phyloP scores from a whole-genome alignment of 371 early-diverging fungal genomes.

The Circinella umbellata region DNA sequence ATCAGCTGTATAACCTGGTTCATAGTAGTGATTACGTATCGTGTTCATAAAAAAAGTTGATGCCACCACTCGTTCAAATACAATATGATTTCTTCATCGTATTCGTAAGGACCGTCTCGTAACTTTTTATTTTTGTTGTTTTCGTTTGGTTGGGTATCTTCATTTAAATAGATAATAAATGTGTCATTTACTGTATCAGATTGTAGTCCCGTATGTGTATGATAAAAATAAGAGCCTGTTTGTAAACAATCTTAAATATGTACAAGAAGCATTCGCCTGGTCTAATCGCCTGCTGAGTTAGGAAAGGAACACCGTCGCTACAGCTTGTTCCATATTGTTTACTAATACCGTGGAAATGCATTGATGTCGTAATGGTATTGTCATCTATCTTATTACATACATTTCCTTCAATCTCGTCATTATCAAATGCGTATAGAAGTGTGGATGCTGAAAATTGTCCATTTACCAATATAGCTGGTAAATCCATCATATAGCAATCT shows the following conservation, averaged over 20 bases:
- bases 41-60: conserved; percentile 20
- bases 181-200: conserved; percentile 52
- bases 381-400: conserved; percentile 39
- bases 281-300: conserved; percentile 59
- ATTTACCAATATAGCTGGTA: conserved; percentile 36
- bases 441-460: conserved; percentile 53
- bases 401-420: conserved; percentile 36
- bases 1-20: conserved; percentile 27
- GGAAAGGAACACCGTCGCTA: conserved; percentile 61
- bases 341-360: conserved; percentile 54
- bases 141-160: conserved; percentile 4
- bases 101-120: conserved; percentile 35
- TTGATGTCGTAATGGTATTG: conserved; percentile 10
- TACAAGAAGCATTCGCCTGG: conserved; percentile 53
- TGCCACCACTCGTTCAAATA: conserved; percentile 59
- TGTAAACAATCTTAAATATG: conserved; percentile 42
- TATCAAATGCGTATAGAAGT: conserved; percentile 37
- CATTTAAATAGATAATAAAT: conserved; percentile 49
- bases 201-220: conserved; percentile 49
- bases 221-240: conserved; percentile 59
- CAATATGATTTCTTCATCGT: conserved; percentile 51
- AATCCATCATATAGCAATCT: conserved; percentile 18
- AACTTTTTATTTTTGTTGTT: conserved; percentile 8
- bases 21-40: conserved; percentile 29
- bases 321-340: conserved; percentile 36